A percentile compares a stretch with the other conserved stretches of the same genome.
Evolutionary conservation across 352 stramenopile species (phyloP).

Genomic region (Globisporangium paddicum): DNA sequence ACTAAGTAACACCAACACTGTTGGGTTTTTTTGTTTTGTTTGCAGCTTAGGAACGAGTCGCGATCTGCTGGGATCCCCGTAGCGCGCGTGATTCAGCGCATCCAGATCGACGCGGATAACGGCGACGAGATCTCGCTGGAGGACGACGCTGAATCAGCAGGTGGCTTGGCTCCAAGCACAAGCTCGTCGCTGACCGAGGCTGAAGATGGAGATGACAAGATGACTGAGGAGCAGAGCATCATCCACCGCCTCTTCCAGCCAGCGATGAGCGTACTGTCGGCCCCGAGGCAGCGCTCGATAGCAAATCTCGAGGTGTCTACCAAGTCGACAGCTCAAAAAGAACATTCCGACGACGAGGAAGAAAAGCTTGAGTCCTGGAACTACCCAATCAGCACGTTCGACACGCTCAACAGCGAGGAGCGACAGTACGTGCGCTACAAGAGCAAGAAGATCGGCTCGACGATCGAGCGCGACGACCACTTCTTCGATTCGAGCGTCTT

Average conservation of each 20-base stretch:
- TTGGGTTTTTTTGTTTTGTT: neutral
- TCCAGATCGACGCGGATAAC: constrained; percentile 54
- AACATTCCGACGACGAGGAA: constrained; percentile 3
- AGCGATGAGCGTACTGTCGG: neutral
- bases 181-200: neutral
- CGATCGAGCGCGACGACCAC: constrained; percentile 54
- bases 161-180: neutral
- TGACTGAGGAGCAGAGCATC: constrained; percentile 5
- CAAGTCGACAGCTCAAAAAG: neutral
- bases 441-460: constrained; percentile 48
- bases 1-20: neutral
- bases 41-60: constrained; percentile 33
- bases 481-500: constrained; percentile 65
- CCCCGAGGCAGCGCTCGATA: neutral
- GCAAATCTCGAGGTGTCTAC: neutral
- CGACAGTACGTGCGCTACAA: constrained; percentile 57
- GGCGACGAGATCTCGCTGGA: constrained; percentile 18
- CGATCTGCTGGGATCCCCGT: constrained; percentile 35
- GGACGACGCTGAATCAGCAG: neutral
- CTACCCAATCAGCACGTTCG: constrained; percentile 60
- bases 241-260: constrained; percentile 9
- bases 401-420: constrained; percentile 52
- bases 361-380: constrained; percentile 42
- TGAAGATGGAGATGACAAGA: neutral
- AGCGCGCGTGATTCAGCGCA: constrained; percentile 32